Base-by-base conservation (phyloP, 805 yeast species). In the Spathaspora girioi region DNA sequence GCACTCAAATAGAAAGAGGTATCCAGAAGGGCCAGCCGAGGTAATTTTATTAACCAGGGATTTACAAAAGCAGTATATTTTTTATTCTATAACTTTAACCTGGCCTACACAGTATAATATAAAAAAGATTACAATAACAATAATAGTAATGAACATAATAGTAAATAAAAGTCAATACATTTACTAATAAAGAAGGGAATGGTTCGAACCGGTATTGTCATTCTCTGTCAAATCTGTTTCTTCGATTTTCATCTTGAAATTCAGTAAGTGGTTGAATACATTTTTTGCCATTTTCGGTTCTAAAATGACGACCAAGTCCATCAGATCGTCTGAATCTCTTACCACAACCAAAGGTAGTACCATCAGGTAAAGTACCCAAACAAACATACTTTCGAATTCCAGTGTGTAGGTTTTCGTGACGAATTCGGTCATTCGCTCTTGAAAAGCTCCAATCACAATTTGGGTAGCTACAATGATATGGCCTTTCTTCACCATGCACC, bases 401-500 rank as follows among this genome's bases (percentile, higher is more conserved):
- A 2, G 84, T 75, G 61, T 88, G 96, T 52, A 87, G 70, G 58
- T 73, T 78, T 52, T 75, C 77, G 54, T 75, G 79, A 27, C 79
- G 56, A 52, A 73, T 75, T 23, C 77, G 57, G 59, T 75, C 79
- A 52, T 75, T 78, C 51, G 74, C 78, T 40, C 79, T 55, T 1
- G 78, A 78, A 61, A 88, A 88, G 0, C 92, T 87, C 64, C 87
- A 87, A 3, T 89, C 89, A 68, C 96, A 88, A 35, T 35, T 15
- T n/a, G 40, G 40, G 2, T 80, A 75, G 10, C 78, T 71, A 67
- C 96, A 88, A 6, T 81, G 74, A 61, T 81, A 88, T 4, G 94
- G 96, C 49, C 90, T 70, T 61, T 87, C 94, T 61, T 86, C 87
- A 0, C 96, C 87, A 65, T 89, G 99, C 0, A 98, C 75, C 63